Evolutionary conservation across 495 filamentous ascomycete species (phyloP).

Genomic region (Penicillium cinerascens): DNA sequence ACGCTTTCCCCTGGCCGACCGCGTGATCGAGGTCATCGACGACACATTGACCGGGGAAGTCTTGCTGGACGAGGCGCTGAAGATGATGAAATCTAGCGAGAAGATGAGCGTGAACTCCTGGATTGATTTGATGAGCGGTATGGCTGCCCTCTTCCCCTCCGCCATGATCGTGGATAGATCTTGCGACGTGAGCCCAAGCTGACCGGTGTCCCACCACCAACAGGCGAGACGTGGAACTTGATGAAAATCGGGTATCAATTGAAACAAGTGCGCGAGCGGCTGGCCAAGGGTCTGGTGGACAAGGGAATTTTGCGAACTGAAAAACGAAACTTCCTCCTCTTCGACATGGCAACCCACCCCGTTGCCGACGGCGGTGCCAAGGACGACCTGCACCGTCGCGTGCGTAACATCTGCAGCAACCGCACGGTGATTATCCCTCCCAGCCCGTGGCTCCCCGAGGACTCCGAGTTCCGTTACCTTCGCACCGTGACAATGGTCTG

Average conservation of each 20-base stretch:
- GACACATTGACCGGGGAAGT: conserved; percentile 95
- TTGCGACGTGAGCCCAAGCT: conserved; percentile 2
- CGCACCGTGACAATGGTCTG: conserved; percentile 95
- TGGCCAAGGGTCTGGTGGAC: conserved; percentile 97
- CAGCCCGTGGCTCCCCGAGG: conserved; percentile 85
- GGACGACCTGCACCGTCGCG: conserved; percentile 89
- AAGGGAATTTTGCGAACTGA: conserved; percentile 98
- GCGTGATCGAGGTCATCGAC: conserved; percentile 93
- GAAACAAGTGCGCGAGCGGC: conserved; percentile 96
- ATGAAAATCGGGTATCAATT: conserved; percentile 99
- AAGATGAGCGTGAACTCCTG: conserved; percentile 99
- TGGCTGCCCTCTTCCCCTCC: conserved; percentile 11
- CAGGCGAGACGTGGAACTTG: conserved; percentile 98
- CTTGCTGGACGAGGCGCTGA: conserved; percentile 93
- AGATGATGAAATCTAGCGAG: conserved; percentile 99
- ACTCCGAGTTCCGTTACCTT: conserved; percentile 86
- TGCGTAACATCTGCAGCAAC: conserved; percentile 87
- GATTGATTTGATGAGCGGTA: conserved; percentile 99
- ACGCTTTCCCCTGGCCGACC: conserved; percentile 87
- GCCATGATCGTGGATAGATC: background rate
- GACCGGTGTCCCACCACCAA: conserved; percentile 18
- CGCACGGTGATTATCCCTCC: conserved; percentile 85
- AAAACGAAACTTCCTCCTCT: conserved; percentile 98
- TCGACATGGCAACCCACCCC: conserved; percentile 99
- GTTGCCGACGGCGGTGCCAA: conserved; percentile 96